phyloP scores from a whole-genome alignment of 192 early-diverging fungal species.

The Entomortierella lignicola region DNA sequence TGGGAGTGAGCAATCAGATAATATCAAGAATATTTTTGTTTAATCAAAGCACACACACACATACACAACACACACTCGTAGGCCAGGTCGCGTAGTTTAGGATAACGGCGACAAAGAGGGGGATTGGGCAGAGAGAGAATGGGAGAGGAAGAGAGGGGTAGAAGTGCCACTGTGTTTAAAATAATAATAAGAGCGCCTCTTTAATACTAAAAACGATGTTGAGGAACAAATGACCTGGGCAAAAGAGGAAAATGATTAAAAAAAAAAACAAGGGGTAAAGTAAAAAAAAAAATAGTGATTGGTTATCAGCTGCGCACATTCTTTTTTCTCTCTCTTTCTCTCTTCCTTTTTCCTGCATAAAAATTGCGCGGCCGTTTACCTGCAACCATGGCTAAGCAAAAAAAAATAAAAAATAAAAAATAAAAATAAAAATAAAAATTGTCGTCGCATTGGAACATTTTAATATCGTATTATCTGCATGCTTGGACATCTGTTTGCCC shows the following conservation, averaged over 20 bases:
- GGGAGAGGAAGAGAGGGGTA: too few species aligned
- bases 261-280: too few species aligned
- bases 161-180: not conserved
- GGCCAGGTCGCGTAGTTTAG: constrained; percentile 1
- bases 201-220: not conserved
- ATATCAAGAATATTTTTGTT: not conserved
- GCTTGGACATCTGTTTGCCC: too few species aligned
- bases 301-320: not conserved
- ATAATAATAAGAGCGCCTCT: not conserved
- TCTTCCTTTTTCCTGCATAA: too few species aligned
- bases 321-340: not conserved
- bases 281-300: not conserved
- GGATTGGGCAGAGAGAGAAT: not conserved
- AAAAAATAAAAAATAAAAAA: too few species aligned
- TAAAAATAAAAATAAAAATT: too few species aligned
- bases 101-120: not conserved
- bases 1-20: not conserved
- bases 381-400: too few species aligned
- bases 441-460: too few species aligned
- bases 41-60: not conserved
- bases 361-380: not conserved
- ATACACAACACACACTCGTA: not conserved
- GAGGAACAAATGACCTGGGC: too few species aligned
- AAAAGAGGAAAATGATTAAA: too few species aligned
- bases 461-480: too few species aligned